Evolutionary conservation across 2,329 filamentous ascomycete genomes (phyloP), one percentile per base, ranked within the genome.

Genomic region (Apiospora saccharicola): DNA sequence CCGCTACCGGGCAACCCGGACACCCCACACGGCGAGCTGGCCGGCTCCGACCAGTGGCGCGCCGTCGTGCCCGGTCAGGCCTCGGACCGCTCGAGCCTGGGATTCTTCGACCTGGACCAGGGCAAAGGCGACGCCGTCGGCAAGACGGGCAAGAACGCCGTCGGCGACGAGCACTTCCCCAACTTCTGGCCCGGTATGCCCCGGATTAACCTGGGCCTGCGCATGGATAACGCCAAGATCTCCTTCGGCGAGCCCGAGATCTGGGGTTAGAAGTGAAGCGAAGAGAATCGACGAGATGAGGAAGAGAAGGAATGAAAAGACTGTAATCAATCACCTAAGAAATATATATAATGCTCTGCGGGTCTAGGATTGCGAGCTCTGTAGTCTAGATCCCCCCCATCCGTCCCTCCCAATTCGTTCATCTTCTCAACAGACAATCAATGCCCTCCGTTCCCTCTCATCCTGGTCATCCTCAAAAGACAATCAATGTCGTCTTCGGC

Each of bases 41-140:
- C 73, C 4, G 76, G 78, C 10, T 78, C 79, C 0, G 57, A 75
- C 6, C 22, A 70, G 13, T 80, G 79, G 78, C 74, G 69, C 49
- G 73, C 73, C 43, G 74, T 77, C 1, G 67, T 73, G 5, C 68
- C 77, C 12, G 75, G 22, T 74, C 51, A 47, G 75, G 41, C 34
- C 22, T 24, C 67, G 44, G 13, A 44, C 12, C 26, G 61, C 8
- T 61, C 72, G 1, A 68, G 53, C 26, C 41, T 71, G 24, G 70
- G 70, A 37, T 19, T 70, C 22, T 43, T 73, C 24, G 70, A 73
- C 57, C 16, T 73, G 53, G 68, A 70, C 57, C 72, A 73, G 30
- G 72, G 72, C 19, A 3, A 8, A 5, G 70, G 72, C 10, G 72
- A 73, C 44, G 46, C 70, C 13, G 68, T 34, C 16, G 68, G 53